phyloP scores from a whole-genome alignment of 768 basidiomycete species.

The Naganishia antarctica region DNA sequence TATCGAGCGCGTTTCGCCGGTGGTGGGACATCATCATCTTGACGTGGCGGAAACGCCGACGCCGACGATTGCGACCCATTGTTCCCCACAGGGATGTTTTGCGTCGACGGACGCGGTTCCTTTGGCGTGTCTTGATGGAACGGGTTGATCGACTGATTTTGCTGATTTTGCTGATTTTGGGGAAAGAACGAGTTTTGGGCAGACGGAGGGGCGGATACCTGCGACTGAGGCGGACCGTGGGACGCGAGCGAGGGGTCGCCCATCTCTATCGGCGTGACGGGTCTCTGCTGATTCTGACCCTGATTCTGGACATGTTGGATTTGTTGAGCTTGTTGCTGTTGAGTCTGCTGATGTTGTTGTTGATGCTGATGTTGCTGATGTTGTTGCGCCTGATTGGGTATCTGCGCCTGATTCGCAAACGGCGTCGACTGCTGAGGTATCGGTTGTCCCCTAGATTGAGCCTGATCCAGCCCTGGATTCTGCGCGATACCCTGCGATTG shows the following conservation, averaged over 20 bases:
- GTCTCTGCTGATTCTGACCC: neutral
- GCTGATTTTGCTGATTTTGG: too few relatives aligned
- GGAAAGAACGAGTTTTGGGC: neutral
- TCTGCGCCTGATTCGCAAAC: neutral
- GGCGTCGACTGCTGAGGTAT: neutral
- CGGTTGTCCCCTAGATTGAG: neutral
- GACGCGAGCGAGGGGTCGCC: neutral
- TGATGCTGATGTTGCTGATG: neutral
- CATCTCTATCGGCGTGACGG: neutral
- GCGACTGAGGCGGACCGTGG: neutral
- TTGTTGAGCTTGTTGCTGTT: too few relatives aligned
- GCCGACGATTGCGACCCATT: too few relatives aligned
- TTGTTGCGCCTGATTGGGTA: neutral
- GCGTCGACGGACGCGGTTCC: too few relatives aligned
- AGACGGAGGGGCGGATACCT: neutral
- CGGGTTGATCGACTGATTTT: too few relatives aligned
- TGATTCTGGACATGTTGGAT: too few relatives aligned
- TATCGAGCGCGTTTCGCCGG: conserved; percentile 55
- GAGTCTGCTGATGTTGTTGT: too few relatives aligned
- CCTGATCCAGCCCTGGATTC: neutral
- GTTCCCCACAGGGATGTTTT: too few relatives aligned
- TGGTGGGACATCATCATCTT: conserved; percentile 13
- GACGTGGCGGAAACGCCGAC: neutral
- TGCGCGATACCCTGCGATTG: neutral
- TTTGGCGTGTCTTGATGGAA: too few relatives aligned